Evolutionary conservation across 495 filamentous ascomycete species (phyloP).

Genomic region (Tuber calosporum): DNA sequence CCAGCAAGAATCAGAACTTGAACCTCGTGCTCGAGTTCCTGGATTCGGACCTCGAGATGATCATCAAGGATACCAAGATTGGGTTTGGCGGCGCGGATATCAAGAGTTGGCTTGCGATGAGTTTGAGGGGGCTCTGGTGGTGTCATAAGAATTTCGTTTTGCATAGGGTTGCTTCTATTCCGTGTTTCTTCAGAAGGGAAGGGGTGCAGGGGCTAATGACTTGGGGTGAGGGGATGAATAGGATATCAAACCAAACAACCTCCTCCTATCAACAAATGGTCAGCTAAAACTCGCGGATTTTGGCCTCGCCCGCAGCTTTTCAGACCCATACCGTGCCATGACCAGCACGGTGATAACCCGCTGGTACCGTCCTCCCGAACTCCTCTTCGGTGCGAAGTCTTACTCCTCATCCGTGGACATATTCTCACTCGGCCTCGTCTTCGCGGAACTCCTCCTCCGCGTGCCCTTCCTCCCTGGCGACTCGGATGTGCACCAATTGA

Average conservation of each 20-base stretch:
- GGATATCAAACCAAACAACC: constrained; percentile 98
- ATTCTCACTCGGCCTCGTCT: constrained; percentile 90
- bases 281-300: constrained; percentile 97
- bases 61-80: constrained; percentile 78
- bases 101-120: constrained; percentile 98
- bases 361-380: constrained; percentile 92
- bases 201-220: neutral
- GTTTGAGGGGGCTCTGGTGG: constrained; percentile 86
- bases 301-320: constrained; percentile 79
- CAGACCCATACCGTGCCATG: constrained; percentile 83
- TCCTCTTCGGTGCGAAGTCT: constrained; percentile 79
- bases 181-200: neutral
- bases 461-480: constrained; percentile 72
- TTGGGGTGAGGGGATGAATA: constrained; percentile 4
- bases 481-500: constrained; percentile 71
- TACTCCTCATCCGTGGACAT: constrained; percentile 89
- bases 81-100: constrained; percentile 74
- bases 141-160: constrained; percentile 92
- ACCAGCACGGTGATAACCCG: constrained; percentile 91
- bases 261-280: constrained; percentile 85
- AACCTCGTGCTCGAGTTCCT: constrained; percentile 91
- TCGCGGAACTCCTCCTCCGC: constrained; percentile 81
- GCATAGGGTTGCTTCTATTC: constrained; percentile 56
- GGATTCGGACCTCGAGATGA: constrained; percentile 86
- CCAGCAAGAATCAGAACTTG: constrained; percentile 84